Evolutionary conservation across 78 protist genomes (phyloP).

Genomic region (Protostelium mycophagum): DNA sequence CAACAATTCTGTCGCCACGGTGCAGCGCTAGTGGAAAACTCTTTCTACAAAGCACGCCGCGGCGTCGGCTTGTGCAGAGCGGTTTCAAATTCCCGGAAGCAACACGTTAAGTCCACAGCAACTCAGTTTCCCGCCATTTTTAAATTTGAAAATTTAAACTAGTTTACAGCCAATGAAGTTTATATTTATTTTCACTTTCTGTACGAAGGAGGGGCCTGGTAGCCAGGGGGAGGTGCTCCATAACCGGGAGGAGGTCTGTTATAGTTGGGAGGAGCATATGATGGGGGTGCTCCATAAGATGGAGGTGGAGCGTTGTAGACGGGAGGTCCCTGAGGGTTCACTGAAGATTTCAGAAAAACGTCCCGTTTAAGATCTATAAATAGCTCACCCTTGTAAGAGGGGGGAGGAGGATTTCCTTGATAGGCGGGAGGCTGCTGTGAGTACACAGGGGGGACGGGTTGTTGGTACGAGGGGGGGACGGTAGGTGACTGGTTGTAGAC

Average conservation of each 20-base stretch:
- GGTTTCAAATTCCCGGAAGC: too few relatives aligned
- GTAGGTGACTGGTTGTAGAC: conserved; percentile 1
- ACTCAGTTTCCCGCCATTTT: too few relatives aligned
- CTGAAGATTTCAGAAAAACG: not conserved
- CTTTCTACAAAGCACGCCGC: too few relatives aligned
- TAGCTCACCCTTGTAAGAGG: too few relatives aligned
- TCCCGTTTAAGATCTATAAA: not conserved
- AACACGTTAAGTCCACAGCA: too few relatives aligned
- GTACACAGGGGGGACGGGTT: too few relatives aligned
- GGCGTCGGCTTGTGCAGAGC: too few relatives aligned
- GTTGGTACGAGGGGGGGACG: not conserved
- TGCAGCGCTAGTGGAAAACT: too few relatives aligned
- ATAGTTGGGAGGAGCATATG: not conserved
- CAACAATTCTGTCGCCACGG: too few relatives aligned
- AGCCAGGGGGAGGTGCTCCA: not conserved
- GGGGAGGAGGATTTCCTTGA: not conserved
- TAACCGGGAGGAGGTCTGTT: not conserved
- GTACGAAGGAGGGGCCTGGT: not conserved
- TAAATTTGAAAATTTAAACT: too few relatives aligned
- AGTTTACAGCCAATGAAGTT: too few relatives aligned
- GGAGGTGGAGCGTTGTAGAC: not conserved
- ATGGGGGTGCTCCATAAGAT: not conserved
- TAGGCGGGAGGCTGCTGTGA: not conserved
- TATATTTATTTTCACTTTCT: not conserved
- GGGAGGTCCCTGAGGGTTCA: not conserved